phyloP scores from a whole-genome alignment of 176 grass and related monocot genomes.

The Carex kokanica region DNA sequence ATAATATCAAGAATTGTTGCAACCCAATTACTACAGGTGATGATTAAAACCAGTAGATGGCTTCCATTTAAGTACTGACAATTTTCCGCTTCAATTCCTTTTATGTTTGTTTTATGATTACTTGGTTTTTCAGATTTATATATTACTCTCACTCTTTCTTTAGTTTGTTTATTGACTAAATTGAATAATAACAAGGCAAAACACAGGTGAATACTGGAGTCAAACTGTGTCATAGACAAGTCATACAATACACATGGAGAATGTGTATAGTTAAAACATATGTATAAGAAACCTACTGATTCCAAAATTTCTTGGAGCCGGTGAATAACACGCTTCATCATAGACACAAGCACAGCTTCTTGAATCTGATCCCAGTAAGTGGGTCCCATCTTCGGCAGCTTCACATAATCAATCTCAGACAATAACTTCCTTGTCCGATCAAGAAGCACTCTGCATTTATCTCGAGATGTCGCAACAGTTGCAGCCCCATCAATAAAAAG shows the following conservation, averaged over 20 bases:
- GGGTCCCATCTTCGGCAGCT: conserved; percentile 56
- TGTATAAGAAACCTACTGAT: conserved; percentile 47
- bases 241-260: conserved; percentile 1
- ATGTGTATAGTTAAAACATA: conserved; percentile 16
- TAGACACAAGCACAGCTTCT: conserved; percentile 82
- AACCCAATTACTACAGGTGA: background rate
- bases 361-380: conserved; percentile 96
- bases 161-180: background rate
- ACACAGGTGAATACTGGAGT: background rate
- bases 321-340: conserved; percentile 67
- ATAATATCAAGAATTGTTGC: background rate
- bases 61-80: background rate
- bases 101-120: background rate
- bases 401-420: conserved; percentile 79
- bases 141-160: background rate
- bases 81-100: background rate
- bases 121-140: background rate
- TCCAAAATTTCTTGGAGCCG: conserved; percentile 64
- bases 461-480: conserved; percentile 64
- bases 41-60: background rate
- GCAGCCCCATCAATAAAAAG: conserved; percentile 86
- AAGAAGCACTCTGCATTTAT: conserved; percentile 87
- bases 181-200: conserved; percentile 4
- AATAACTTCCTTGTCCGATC: conserved; percentile 63
- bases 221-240: background rate